These are phyloP conservation scores for Amaranthus hypochondriacus DNA, from an alignment of 148 eudicot species.

Conservation along the genomic window DNA sequence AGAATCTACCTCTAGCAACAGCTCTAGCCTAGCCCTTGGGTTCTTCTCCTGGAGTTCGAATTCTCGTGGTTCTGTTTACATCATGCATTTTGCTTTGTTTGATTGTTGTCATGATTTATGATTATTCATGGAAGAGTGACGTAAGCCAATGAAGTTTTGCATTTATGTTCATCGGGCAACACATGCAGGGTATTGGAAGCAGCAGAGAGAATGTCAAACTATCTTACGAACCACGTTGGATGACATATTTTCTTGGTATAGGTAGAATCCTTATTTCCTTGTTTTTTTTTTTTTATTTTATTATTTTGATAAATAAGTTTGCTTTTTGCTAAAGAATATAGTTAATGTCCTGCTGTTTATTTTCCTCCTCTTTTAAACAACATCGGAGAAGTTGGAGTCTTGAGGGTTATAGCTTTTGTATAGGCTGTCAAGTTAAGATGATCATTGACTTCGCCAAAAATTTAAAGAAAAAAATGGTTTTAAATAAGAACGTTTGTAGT, in stretches of 20 bases:
- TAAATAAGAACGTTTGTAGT: not conserved
- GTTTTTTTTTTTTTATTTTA: not conserved
- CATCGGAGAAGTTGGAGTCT: not conserved
- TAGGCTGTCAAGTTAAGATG: not conserved
- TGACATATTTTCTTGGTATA: slow-evolving; percentile 58
- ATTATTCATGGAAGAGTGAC: not conserved
- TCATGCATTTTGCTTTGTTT: not conserved
- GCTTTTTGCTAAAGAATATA: not conserved
- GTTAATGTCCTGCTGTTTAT: not conserved
- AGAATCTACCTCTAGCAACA: not conserved
- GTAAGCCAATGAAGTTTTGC: not conserved
- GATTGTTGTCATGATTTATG: not conserved
- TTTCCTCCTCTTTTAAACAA: not conserved
- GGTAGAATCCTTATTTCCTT: slow-evolving; percentile 32
- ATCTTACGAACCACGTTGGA: slow-evolving; percentile 78
- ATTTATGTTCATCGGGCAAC: slow-evolving; percentile 3
- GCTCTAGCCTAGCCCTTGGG: not conserved
- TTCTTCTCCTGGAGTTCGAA: not conserved
- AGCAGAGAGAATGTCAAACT: slow-evolving; percentile 44
- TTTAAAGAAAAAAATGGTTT: not conserved
- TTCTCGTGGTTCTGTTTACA: not conserved
- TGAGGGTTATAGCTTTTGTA: not conserved
- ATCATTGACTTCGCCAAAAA: not conserved
- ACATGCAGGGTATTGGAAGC: slow-evolving; percentile 39
- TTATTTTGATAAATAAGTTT: not conserved